phyloP scores from a whole-genome alignment of 257 asterid species.

The Salvia hispanica region DNA sequence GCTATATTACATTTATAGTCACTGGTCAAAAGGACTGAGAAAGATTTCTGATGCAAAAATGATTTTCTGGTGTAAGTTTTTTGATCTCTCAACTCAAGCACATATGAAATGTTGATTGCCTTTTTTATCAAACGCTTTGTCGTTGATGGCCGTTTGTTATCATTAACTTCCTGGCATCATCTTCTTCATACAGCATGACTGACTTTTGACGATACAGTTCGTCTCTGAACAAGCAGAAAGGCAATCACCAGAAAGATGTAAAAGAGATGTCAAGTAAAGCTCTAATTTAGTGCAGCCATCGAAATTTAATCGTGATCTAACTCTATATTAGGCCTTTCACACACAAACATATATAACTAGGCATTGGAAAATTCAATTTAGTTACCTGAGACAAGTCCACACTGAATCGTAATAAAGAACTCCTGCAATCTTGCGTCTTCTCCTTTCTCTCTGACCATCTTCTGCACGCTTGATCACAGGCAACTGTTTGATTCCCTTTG shows the following conservation, averaged over 20 bases:
- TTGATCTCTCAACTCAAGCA: slow-evolving; percentile 23
- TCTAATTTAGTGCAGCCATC: slow-evolving; percentile 7
- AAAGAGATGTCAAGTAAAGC: not conserved
- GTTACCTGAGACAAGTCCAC: slow-evolving; percentile 72
- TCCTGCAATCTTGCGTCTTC: slow-evolving; percentile 60
- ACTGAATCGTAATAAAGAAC: slow-evolving; percentile 80
- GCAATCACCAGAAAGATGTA: not conserved
- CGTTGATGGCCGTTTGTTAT: slow-evolving; percentile 35
- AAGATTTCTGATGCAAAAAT: slow-evolving; percentile 28
- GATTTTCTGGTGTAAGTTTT: slow-evolving; percentile 19
- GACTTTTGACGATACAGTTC: slow-evolving; percentile 37
- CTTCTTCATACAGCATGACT: slow-evolving; percentile 34
- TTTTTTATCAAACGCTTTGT: slow-evolving; percentile 4
- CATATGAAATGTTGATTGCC: slow-evolving; percentile 7
- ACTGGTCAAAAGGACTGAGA: not conserved
- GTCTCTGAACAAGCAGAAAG: slow-evolving; percentile 41
- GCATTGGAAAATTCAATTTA: not conserved
- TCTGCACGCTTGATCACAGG: slow-evolving; percentile 80
- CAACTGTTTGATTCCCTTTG: slow-evolving; percentile 87
- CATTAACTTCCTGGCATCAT: slow-evolving; percentile 28
- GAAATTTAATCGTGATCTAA: not conserved
- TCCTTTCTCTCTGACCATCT: slow-evolving; percentile 62
- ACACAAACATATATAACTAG: not conserved
- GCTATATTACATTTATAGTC: slow-evolving; percentile 28
- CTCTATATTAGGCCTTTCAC: not conserved